These are phyloP conservation scores for Metschnikowia similis DNA, from an alignment of 805 yeast genomes.

Conservation along the genomic window DNA sequence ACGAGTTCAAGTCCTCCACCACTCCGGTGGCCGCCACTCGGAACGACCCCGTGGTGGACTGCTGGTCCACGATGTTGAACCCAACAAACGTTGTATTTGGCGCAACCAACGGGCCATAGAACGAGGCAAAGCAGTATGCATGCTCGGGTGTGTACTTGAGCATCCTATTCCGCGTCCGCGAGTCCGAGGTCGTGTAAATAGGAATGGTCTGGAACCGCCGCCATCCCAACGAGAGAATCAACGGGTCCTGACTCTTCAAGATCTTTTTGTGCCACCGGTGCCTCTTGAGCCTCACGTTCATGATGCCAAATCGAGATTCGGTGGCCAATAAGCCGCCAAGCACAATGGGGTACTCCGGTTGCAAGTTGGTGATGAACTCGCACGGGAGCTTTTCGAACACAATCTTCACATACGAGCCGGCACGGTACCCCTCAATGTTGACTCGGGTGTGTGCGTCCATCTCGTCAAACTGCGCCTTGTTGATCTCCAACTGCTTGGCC, in stretches of 20 bases:
- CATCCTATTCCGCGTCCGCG: constrained; percentile 97
- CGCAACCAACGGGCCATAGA: constrained; percentile 94
- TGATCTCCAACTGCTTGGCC: constrained; percentile 93
- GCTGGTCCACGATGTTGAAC: constrained; percentile 79
- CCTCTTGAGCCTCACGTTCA: constrained; percentile 91
- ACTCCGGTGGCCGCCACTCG: constrained; percentile 96
- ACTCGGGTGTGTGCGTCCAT: constrained; percentile 75
- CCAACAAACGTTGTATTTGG: constrained; percentile 98
- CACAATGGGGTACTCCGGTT: constrained; percentile 79
- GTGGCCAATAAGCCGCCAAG: constrained; percentile 89
- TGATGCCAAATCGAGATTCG: constrained; percentile 87
- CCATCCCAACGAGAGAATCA: constrained; percentile 94
- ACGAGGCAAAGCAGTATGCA: constrained; percentile 91
- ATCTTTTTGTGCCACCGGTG: constrained; percentile 99
- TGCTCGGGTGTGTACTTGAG: constrained; percentile 98
- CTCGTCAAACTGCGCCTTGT: constrained; percentile 68
- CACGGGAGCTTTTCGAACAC: constrained; percentile 82
- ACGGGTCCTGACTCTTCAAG: constrained; percentile 90
- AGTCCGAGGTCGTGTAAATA: constrained; percentile 91
- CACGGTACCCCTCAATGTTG: constrained; percentile 84
- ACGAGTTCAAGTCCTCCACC: constrained; percentile 86
- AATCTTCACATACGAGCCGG: constrained; percentile 90
- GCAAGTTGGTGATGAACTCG: constrained; percentile 84
- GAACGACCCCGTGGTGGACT: constrained; percentile 83
- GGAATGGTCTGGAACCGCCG: constrained; percentile 97